A percentile compares a stretch with the other conserved stretches of the same genome.
phyloP scores from a whole-genome alignment of 352 stramenopile species.

The Phytophthora europaea region DNA sequence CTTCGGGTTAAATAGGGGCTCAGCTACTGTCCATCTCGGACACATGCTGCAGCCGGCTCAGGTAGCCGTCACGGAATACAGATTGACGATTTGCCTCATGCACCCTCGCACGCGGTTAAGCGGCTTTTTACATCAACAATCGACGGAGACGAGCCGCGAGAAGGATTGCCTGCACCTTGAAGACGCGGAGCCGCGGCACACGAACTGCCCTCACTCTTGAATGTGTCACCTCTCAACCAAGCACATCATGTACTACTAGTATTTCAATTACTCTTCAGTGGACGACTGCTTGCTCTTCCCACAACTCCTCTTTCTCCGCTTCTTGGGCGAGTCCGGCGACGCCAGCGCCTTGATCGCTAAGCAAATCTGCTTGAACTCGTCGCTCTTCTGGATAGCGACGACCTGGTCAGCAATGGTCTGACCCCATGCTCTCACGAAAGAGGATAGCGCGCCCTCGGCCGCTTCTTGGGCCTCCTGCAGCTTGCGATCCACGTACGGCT shows the following conservation, averaged over 20 bases:
- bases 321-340: slow-evolving; percentile 31
- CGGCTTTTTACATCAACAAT: too few species aligned
- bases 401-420: slow-evolving; percentile 63
- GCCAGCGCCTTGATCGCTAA: slow-evolving; percentile 43
- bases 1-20: too few species aligned
- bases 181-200: too few species aligned
- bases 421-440: slow-evolving; percentile 57
- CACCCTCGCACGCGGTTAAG: too few species aligned
- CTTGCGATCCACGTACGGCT: slow-evolving; percentile 75
- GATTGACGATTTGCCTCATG: too few species aligned
- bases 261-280: slow-evolving; percentile 43
- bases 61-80: too few species aligned
- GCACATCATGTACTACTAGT: slow-evolving; percentile 33
- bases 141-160: too few species aligned
- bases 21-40: too few species aligned
- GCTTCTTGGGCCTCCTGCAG: slow-evolving; percentile 57
- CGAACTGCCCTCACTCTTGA: too few species aligned
- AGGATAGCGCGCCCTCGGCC: slow-evolving; percentile 58
- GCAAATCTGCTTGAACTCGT: slow-evolving; percentile 62
- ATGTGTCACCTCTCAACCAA: background rate
- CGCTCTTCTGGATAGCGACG: slow-evolving; percentile 56
- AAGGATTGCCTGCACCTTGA: too few species aligned
- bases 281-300: slow-evolving; percentile 34
- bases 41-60: too few species aligned
- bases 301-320: slow-evolving; percentile 33